phyloP scores from a whole-genome alignment of 768 basidiomycete genomes.

The Hygrophorus russula region DNA sequence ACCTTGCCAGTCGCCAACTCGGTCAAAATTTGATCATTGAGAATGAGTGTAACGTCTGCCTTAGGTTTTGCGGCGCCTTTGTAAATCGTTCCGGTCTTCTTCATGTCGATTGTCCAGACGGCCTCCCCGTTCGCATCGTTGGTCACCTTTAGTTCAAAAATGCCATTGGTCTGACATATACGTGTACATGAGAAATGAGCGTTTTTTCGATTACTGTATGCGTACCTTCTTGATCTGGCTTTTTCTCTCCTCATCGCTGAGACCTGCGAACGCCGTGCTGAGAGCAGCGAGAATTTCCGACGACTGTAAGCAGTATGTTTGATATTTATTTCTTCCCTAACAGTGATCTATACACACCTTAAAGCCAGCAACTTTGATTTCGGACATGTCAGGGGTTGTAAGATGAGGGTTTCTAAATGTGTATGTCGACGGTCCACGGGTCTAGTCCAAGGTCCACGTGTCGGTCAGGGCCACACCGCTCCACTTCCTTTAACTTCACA shows the following conservation, averaged over 20 bases:
- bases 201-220: not conserved
- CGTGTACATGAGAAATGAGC: not conserved
- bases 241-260: conserved; percentile 52
- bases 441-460: not conserved
- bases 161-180: conserved; percentile 69
- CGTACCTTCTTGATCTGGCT: conserved; percentile 66
- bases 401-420: not conserved
- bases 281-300: conserved; percentile 55
- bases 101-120: conserved; percentile 89
- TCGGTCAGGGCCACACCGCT: not conserved
- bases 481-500: conserved; percentile 19
- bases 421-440: not conserved
- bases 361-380: conserved; percentile 65
- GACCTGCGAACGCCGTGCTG: conserved; percentile 36
- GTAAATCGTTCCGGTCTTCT: conserved; percentile 70
- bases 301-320: conserved; percentile 34
- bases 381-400: conserved; percentile 36
- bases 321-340: too few relatives aligned
- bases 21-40: conserved; percentile 66
- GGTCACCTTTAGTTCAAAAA: conserved; percentile 77
- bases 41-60: conserved; percentile 71
- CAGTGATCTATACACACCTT: conserved; percentile 30
- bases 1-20: conserved; percentile 70
- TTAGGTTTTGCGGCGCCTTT: conserved; percentile 65
- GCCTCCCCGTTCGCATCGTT: conserved; percentile 62